Base-by-base conservation (phyloP, 2,329 filamentous ascomycete species). In the Trichoderma sp. region DNA sequence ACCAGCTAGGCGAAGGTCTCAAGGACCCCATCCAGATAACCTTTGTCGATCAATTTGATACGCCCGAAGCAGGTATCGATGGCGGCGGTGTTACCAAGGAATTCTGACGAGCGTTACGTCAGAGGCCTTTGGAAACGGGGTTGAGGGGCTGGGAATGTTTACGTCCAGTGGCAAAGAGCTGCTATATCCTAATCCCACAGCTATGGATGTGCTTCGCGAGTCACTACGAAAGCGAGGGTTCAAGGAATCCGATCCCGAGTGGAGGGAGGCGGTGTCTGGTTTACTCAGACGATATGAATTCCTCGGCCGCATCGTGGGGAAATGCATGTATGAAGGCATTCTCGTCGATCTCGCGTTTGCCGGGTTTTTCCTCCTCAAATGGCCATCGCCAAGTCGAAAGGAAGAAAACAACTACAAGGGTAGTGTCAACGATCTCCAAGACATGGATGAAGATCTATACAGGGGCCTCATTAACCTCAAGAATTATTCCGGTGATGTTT, bases 21-120 rank as follows among this genome's bases (percentile, higher is more conserved):
- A 98, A 98, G 76, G 94, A 98, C 75, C 93, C 93, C 0, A 97
- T 99, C 39, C 93, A 97, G 75, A 98, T 99, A 74, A 95, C 92
- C 0, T 99, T 99, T 77, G 89, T 97, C 52, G 95, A 99, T 76
- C 87, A 93, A 69, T 99, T 97, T 72, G 92, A 91, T 69, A 87
- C 90, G 1, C 84, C 88, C 8, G 95, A 99, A 79, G 94, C 94
- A 13, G 95, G 95, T 10, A 98, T 99, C 66, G 95, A 99, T 75
- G 95, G 95, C 0, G 95, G 95, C 9, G 95, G 95, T 70, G 95
- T 99, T 9, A 97, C 94, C 2, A 99, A 99, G 73, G 95, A 99
- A 74, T 99, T 70, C 83, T 99, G 13, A 97, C 90, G 1, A 95
- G 92, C 70, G 88, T 97, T 58, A 97, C 93, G 1, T 89, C 86